Evolutionary conservation across 257 asterid species (phyloP).

Genomic region (Fraxinus americana): DNA sequence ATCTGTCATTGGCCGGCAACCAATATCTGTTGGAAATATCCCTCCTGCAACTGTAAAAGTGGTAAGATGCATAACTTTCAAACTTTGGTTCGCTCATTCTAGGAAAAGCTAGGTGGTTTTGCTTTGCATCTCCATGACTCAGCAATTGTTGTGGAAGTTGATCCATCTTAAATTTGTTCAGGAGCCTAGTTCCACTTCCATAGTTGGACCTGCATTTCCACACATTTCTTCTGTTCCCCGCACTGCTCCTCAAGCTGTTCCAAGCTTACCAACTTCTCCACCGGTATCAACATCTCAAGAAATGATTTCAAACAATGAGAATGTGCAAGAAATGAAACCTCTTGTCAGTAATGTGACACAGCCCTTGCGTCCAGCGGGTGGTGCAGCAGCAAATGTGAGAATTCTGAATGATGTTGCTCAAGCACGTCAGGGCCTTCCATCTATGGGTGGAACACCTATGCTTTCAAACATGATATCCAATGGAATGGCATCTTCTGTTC

Average conservation of each 20-base stretch:
- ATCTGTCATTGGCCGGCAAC: slow-evolving; percentile 58
- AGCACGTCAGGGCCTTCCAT: slow-evolving; percentile 75
- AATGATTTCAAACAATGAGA: slow-evolving; percentile 50
- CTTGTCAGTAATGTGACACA: slow-evolving; percentile 49
- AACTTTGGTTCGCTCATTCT: slow-evolving; percentile 13
- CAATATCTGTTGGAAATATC: slow-evolving; percentile 52
- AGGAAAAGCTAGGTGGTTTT: slow-evolving; percentile 11
- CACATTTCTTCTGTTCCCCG: slow-evolving; percentile 70
- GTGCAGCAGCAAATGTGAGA: slow-evolving; percentile 83
- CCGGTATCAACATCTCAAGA: slow-evolving; percentile 85
- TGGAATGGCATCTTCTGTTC: slow-evolving; percentile 76
- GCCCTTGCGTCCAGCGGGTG: slow-evolving; percentile 65
- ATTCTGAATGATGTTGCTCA: slow-evolving; percentile 87
- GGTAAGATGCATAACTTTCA: slow-evolving; percentile 46
- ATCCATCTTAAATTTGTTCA: slow-evolving; percentile 33
- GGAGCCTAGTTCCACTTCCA: slow-evolving; percentile 81
- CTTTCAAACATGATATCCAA: slow-evolving; percentile 85
- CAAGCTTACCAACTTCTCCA: slow-evolving; percentile 77
- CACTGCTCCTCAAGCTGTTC: slow-evolving; percentile 64
- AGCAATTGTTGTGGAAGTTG: not conserved
- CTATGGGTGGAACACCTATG: slow-evolving; percentile 81
- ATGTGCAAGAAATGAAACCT: slow-evolving; percentile 75
- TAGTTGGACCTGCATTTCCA: slow-evolving; percentile 68
- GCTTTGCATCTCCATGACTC: slow-evolving; percentile 8
- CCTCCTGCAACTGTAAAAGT: slow-evolving; percentile 86